phyloP scores from a whole-genome alignment of 331 rosid genomes.

The Pyrus hybrid region DNA sequence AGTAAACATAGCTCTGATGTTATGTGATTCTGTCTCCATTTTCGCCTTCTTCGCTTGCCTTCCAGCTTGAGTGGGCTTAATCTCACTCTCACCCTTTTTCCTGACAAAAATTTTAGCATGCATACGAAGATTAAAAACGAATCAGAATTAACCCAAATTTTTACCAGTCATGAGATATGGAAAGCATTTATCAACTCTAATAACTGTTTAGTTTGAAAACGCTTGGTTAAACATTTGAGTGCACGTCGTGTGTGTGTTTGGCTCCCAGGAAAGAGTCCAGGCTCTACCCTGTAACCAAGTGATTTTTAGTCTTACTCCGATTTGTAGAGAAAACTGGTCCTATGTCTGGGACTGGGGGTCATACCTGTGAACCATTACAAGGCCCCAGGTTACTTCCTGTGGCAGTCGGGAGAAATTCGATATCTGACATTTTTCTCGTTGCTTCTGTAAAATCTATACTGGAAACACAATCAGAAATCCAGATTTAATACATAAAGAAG shows the following conservation, averaged over 20 bases:
- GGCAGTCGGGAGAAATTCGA: conserved; percentile 10
- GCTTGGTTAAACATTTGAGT: neutral
- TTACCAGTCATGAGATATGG: neutral
- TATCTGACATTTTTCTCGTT: conserved; percentile 40
- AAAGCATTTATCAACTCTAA: neutral
- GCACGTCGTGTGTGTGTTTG: neutral
- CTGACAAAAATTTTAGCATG: conserved; percentile 16
- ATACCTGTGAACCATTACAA: conserved; percentile 37
- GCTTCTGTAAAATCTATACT: conserved; percentile 67
- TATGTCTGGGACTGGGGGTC: neutral
- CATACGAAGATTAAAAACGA: neutral
- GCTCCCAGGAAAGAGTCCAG: neutral
- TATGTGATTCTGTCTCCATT: conserved; percentile 66
- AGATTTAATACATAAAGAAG: conserved; percentile 3
- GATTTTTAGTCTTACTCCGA: too few species aligned
- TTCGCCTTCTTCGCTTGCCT: conserved; percentile 61
- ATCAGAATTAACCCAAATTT: neutral
- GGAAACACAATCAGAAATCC: conserved; percentile 16
- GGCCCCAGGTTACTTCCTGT: conserved; percentile 5
- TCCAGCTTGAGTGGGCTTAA: conserved; percentile 38
- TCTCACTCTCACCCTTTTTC: conserved; percentile 31
- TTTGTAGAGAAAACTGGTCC: neutral
- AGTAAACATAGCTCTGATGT: conserved; percentile 70
- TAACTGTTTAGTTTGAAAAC: neutral
- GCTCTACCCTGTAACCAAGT: neutral